Percentiles rank a stretch among this genome's conserved stretches.
Conservation (phyloP, 2,329 filamentous ascomycete species). For the Bretziella fagacearum region DNA sequence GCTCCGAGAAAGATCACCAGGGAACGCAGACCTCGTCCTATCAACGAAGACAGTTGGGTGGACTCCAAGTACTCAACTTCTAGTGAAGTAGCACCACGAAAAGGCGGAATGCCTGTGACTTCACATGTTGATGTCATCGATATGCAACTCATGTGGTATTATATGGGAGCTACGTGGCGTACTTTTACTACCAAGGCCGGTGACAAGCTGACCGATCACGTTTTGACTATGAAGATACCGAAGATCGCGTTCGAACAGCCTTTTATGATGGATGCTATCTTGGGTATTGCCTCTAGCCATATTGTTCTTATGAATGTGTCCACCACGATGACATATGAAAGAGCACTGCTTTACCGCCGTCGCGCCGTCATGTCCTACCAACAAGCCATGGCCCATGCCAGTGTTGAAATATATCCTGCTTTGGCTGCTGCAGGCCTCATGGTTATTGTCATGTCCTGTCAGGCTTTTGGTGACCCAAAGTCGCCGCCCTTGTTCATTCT, state of each 20-base stretch:
- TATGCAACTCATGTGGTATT: slow-evolving; percentile 40
- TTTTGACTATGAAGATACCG: slow-evolving; percentile 31
- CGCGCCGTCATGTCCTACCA: slow-evolving; percentile 34
- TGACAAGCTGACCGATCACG: slow-evolving; percentile 24
- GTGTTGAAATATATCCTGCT: slow-evolving; percentile 31
- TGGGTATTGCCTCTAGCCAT: slow-evolving; percentile 34
- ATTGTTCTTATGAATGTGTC: slow-evolving; percentile 27
- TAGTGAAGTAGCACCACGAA: background rate
- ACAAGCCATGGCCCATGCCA: slow-evolving; percentile 30
- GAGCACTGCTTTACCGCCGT: slow-evolving; percentile 29
- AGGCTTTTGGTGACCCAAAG: slow-evolving; percentile 33
- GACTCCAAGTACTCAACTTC: background rate
- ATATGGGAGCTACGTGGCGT: slow-evolving; percentile 29
- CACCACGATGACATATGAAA: slow-evolving; percentile 24
- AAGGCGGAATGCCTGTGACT: background rate
- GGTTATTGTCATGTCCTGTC: slow-evolving; percentile 32
- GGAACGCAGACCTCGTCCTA: background rate
- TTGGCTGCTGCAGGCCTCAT: slow-evolving; percentile 35
- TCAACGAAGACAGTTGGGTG: background rate
- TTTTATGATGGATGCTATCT: slow-evolving; percentile 38
- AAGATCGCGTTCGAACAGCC: slow-evolving; percentile 33
- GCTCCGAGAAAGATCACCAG: slow-evolving; percentile 3
- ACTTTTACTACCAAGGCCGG: slow-evolving; percentile 29
- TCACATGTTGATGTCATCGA: slow-evolving; percentile 24
- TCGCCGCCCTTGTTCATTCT: slow-evolving; percentile 31